These are phyloP conservation scores for Aspergillus amoenus DNA, from an alignment of 2,329 filamentous ascomycete species.

Conservation along the genomic window DNA sequence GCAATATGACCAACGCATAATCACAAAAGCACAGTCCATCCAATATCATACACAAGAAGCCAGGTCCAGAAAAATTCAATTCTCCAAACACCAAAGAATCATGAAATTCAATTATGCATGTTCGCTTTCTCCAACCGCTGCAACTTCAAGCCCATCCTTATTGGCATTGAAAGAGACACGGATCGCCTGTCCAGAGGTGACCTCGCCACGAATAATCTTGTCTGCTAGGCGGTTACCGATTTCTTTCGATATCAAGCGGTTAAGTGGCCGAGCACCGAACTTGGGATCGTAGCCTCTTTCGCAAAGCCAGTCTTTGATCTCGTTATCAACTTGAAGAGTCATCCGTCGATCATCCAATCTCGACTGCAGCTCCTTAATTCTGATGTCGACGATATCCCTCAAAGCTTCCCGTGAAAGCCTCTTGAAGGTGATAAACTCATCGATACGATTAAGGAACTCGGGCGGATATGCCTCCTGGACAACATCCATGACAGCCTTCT, in stretches of 20 bases:
- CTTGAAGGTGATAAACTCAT: constrained; percentile 96
- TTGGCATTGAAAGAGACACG: constrained; percentile 67
- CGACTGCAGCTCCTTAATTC: constrained; percentile 77
- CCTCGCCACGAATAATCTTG: constrained; percentile 81
- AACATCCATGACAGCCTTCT: constrained; percentile 82
- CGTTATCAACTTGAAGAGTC: constrained; percentile 65
- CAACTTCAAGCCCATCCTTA: constrained; percentile 57
- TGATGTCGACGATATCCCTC: constrained; percentile 90
- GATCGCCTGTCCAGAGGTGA: constrained; percentile 73
- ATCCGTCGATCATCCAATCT: constrained; percentile 86
- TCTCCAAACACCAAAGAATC: neutral
- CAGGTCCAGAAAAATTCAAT: neutral
- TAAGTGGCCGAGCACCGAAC: constrained; percentile 87
- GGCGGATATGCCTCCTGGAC: constrained; percentile 75
- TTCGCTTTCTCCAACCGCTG: constrained; percentile 15
- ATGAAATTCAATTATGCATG: constrained; percentile 4
- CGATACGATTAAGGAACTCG: constrained; percentile 94
- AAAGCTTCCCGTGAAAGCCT: constrained; percentile 75
- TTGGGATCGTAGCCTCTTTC: constrained; percentile 87
- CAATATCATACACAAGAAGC: neutral
- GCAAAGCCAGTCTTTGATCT: constrained; percentile 82
- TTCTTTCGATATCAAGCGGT: constrained; percentile 84
- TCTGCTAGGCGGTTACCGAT: constrained; percentile 88
- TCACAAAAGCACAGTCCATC: neutral
- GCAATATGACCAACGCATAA: neutral